A percentile compares a stretch with the other conserved stretches of the same genome.
phyloP scores from a whole-genome alignment of 2,329 filamentous ascomycete genomes.

The Colletotrichum sp. region DNA sequence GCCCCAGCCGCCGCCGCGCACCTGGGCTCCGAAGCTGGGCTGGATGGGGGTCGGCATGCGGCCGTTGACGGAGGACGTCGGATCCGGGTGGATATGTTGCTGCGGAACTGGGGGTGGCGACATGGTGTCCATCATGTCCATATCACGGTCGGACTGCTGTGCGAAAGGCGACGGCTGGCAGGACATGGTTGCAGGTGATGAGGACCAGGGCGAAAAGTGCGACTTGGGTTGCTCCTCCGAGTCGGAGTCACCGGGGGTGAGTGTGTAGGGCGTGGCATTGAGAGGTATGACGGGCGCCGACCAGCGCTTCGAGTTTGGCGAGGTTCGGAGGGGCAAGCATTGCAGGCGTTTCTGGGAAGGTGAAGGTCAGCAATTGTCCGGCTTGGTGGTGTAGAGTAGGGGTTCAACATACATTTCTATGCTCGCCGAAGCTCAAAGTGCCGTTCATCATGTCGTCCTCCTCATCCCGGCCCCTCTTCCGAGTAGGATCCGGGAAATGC shows the following conservation, averaged over 20 bases:
- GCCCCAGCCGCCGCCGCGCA: constrained; percentile 56
- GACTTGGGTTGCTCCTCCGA: constrained; percentile 40
- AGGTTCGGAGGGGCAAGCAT: constrained; percentile 55
- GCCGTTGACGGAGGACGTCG: constrained; percentile 34
- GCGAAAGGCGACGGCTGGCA: constrained; percentile 26
- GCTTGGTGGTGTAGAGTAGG: neutral
- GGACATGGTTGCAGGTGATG: constrained; percentile 25
- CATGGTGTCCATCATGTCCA: constrained; percentile 50
- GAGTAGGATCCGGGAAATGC: neutral
- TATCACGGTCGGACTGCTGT: constrained; percentile 41
- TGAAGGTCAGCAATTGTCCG: neutral
- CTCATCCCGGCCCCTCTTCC: constrained; percentile 37
- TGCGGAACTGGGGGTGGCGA: constrained; percentile 33
- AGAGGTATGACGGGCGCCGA: constrained; percentile 15
- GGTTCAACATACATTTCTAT: constrained; percentile 49
- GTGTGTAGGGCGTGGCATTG: constrained; percentile 25
- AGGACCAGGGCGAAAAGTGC: constrained; percentile 37
- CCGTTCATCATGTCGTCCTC: constrained; percentile 45
- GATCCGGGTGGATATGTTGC: constrained; percentile 23
- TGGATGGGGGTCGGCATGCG: constrained; percentile 67
- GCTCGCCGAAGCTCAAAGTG: constrained; percentile 51
- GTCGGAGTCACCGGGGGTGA: constrained; percentile 45
- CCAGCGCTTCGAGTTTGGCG: constrained; percentile 39
- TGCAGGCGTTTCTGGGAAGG: constrained; percentile 57
- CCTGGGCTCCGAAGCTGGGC: constrained; percentile 60